These are phyloP conservation scores for Vigna hirtella DNA, from an alignment of 306 rosid genomes.

Conservation along the genomic window DNA sequence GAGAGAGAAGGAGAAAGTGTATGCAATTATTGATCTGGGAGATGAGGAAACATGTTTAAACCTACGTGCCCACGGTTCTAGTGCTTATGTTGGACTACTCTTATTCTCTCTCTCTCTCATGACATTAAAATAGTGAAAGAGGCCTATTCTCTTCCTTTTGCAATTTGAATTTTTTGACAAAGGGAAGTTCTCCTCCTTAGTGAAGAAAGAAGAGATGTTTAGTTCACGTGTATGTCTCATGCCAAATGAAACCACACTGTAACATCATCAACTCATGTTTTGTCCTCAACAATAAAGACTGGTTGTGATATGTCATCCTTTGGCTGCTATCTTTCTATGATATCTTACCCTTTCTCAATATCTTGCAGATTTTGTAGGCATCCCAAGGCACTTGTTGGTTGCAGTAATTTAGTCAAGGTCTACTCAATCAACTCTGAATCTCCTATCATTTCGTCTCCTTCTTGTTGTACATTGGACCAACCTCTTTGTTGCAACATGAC, in stretches of 20 bases:
- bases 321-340: constrained; percentile 45
- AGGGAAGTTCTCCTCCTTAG: constrained; percentile 23
- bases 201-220: constrained; percentile 40
- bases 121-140: constrained; percentile 25
- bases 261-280: constrained; percentile 59
- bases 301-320: constrained; percentile 46
- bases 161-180: neutral
- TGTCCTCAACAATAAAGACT: constrained; percentile 65
- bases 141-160: constrained; percentile 15
- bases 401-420: constrained; percentile 40
- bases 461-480: neutral
- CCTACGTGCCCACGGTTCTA: constrained; percentile 68
- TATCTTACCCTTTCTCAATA: constrained; percentile 49
- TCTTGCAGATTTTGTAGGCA: constrained; percentile 47
- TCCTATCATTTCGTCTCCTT: constrained; percentile 33
- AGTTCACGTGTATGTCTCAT: constrained; percentile 63
- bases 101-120: constrained; percentile 26
- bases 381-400: constrained; percentile 40
- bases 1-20: constrained; percentile 40
- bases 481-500: neutral
- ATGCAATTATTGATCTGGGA: constrained; percentile 72
- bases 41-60: constrained; percentile 65
- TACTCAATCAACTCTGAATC: constrained; percentile 37
- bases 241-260: constrained; percentile 66
- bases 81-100: constrained; percentile 52